Conservation (phyloP, 257 asterid species). For the Solanum boliviense region DNA sequence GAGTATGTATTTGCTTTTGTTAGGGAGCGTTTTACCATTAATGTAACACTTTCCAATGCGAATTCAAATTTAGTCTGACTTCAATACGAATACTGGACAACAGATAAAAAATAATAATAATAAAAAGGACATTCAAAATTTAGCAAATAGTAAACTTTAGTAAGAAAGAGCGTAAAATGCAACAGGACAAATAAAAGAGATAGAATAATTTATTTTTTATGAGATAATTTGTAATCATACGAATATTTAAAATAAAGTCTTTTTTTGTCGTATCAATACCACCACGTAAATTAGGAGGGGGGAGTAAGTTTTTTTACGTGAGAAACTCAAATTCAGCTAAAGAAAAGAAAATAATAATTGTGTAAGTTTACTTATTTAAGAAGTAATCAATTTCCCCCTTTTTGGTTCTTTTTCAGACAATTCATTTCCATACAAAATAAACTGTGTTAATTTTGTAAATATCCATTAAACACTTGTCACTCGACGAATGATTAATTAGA, state of each 20-base stretch:
- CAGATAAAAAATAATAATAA: too few relatives aligned
- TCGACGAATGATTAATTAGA: background rate
- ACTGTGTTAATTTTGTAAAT: background rate
- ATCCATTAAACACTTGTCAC: background rate
- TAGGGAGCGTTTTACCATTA: accelerated
- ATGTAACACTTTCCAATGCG: accelerated
- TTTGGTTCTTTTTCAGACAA: background rate
- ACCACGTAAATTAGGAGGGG: background rate
- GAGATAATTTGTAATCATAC: background rate
- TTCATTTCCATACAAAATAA: background rate
- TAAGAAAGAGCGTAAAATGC: background rate
- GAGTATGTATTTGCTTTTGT: too few relatives aligned
- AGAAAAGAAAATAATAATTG: background rate
- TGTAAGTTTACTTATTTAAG: background rate
- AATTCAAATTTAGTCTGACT: too few relatives aligned
- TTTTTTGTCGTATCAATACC: background rate
- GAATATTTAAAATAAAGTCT: background rate
- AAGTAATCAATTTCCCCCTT: background rate
- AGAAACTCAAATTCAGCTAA: background rate
- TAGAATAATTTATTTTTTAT: background rate
- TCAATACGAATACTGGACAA: too few relatives aligned
- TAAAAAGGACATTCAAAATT: background rate
- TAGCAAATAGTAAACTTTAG: background rate
- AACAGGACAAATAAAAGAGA: background rate
- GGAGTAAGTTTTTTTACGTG: background rate